Percentiles rank a stretch among this genome's conserved stretches.
These are phyloP conservation scores for Atkinsonella hypoxylon DNA, from an alignment of 2,329 filamentous ascomycete genomes.

Conservation along the genomic window DNA sequence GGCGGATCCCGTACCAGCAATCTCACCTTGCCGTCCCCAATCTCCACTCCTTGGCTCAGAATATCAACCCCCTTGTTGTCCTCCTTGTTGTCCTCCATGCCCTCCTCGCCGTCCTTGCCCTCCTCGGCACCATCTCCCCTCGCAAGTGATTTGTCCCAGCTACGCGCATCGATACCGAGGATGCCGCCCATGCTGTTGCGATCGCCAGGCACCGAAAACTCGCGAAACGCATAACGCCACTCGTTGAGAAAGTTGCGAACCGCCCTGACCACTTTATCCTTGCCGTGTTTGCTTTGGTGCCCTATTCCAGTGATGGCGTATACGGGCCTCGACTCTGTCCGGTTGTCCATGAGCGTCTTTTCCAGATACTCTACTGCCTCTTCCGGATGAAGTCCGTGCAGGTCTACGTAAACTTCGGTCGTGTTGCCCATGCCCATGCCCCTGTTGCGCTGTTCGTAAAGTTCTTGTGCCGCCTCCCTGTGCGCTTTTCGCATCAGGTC, in stretches of 20 bases:
- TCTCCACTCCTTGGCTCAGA: constrained; percentile 39
- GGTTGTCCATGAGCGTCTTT: constrained; percentile 74
- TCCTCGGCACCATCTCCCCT: constrained; percentile 28
- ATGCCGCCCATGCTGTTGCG: constrained; percentile 70
- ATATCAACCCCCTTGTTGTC: constrained; percentile 40
- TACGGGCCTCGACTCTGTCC: constrained; percentile 58
- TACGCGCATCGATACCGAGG: constrained; percentile 53
- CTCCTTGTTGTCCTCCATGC: constrained; percentile 26
- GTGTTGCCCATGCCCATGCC: constrained; percentile 36
- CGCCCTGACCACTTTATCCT: constrained; percentile 95
- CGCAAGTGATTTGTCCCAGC: constrained; percentile 50
- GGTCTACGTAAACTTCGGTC: constrained; percentile 77
- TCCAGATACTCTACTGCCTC: constrained; percentile 93
- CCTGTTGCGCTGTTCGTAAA: constrained; percentile 91
- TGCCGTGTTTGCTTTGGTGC: constrained; percentile 96
- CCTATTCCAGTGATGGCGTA: constrained; percentile 96
- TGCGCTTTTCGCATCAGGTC: constrained; percentile 96
- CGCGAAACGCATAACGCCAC: constrained; percentile 89
- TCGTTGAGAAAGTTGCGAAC: constrained; percentile 85
- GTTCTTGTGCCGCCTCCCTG: constrained; percentile 77
- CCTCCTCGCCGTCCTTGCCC: too few species aligned
- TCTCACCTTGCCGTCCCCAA: constrained; percentile 45
- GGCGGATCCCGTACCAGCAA: constrained; percentile 50
- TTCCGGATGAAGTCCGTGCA: constrained; percentile 97
- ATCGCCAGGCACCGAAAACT: constrained; percentile 95